Conservation (phyloP, 2,329 filamentous ascomycete genomes). For the Ascochyta rabiei region DNA sequence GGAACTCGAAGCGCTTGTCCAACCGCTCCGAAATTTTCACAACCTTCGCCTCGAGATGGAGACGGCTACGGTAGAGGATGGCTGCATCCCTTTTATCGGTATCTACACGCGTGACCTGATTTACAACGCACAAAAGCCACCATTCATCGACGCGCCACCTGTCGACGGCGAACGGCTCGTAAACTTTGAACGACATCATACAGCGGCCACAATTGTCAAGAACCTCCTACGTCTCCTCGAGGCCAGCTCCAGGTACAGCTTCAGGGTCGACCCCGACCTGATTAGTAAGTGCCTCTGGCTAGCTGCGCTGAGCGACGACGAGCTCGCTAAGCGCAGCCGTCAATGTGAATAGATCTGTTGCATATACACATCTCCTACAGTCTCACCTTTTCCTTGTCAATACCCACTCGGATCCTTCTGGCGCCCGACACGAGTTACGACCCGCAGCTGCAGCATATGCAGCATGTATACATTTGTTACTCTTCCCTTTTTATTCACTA, state of each 20-base stretch:
- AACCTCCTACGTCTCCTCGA: conserved; percentile 79
- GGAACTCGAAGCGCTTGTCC: conserved; percentile 74
- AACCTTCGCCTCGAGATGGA: conserved; percentile 83
- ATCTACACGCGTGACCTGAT: conserved; percentile 83
- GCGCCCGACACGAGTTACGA: conserved; percentile 37
- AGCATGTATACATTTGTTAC: conserved; percentile 21
- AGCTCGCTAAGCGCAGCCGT: conserved; percentile 59
- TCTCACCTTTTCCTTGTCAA: conserved; percentile 26
- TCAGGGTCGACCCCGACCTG: conserved; percentile 76
- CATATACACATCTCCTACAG: conserved; percentile 15
- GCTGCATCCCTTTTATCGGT: conserved; percentile 83
- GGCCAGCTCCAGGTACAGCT: conserved; percentile 75
- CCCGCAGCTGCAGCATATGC: conserved; percentile 22
- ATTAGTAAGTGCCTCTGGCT: conserved; percentile 87
- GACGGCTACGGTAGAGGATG: conserved; percentile 65
- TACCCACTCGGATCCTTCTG: conserved; percentile 22
- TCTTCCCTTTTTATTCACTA: conserved; percentile 1
- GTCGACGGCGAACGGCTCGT: conserved; percentile 66
- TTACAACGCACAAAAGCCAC: conserved; percentile 79
- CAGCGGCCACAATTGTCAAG: conserved; percentile 77
- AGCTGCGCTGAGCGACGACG: conserved; percentile 75
- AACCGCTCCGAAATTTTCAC: conserved; percentile 78
- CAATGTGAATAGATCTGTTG: conserved; percentile 33
- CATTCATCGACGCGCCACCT: conserved; percentile 72
- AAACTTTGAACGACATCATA: conserved; percentile 83